Evolutionary conservation across 2,329 filamentous ascomycete genomes (phyloP), one percentile per base, ranked within the genome.

Genomic region (Hymenoscyphus repandus): DNA sequence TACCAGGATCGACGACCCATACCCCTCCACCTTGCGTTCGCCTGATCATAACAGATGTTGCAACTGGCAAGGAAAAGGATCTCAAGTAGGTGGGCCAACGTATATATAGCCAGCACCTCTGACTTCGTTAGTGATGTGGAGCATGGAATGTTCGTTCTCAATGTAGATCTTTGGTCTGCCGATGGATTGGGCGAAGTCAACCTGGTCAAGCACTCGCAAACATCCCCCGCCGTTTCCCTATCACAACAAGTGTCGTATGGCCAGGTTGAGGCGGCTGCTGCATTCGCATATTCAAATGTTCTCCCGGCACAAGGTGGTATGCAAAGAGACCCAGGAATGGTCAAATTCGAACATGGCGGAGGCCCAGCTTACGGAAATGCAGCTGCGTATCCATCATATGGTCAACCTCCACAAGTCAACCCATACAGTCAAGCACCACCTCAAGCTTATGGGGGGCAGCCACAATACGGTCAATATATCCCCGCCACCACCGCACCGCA

Each of bases 1-100:
- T 34, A 22, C 6, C 13, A 95, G 88, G 93, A 99, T 69, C 88
- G 93, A 58, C 81, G 93, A 57, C 93, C 93, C 22, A 96, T 62
- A 97, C 93, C 27, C 92, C 93, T 12, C 93, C 93, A 18, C 92
- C 93, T 2, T 96, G 92, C 69, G 86, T 97, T 47, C 81, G 86
- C 57, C 79, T 97, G 11, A 77, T 93, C 36, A 85, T 97, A 46
- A 82, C 78, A 54, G 89, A 96, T 68, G 73, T 78, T 38, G 70
- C 72, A 13, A 91, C 88, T 0, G 85, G 87, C 18, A 84, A 89
- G 64, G 90, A 95, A 66, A 79, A 95, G 39, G 86, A 93, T 67
- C 85, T 85, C 72, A 89, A 86, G 88, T 92, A 76, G 64, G 85
- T 58, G 31, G n/a, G 9, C 13, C 10, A n/a, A 56, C 32, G 31